Evolutionary conservation across 73 alveolate genomes (phyloP).

Genomic region (Durusdinium trenchii): DNA sequence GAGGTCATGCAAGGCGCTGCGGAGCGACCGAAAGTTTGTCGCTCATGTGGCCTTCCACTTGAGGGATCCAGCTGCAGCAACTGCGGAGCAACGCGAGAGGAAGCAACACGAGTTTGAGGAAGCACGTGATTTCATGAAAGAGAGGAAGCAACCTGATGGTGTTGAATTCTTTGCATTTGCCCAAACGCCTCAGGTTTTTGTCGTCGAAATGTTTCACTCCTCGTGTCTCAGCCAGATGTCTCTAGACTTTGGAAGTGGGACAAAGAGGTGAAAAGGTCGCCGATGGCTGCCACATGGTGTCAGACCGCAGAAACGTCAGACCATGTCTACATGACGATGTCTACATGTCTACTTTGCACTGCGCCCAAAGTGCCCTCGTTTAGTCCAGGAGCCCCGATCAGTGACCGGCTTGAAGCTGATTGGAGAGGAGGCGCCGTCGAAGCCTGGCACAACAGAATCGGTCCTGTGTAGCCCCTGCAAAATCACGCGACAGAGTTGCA

Average conservation of each 20-base stretch:
- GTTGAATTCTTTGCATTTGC: too few species aligned
- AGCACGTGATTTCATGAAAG: too few species aligned
- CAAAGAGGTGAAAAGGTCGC: neutral
- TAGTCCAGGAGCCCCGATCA: conserved; percentile 41
- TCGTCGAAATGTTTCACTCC: neutral
- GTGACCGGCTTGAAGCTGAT: conserved; percentile 67
- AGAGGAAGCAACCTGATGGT: too few species aligned
- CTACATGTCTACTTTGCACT: neutral
- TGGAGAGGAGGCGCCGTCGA: conserved; percentile 79
- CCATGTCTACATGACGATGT: neutral
- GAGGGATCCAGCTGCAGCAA: neutral
- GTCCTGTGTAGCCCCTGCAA: too few species aligned
- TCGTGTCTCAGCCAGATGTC: neutral
- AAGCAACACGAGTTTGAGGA: too few species aligned
- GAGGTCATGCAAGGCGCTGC: conserved; percentile 14
- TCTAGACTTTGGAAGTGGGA: neutral
- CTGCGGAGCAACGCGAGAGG: conserved; percentile 17
- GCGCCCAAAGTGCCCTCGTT: neutral
- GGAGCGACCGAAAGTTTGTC: neutral
- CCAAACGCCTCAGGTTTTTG: neutral
- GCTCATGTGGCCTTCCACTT: conserved; percentile 30
- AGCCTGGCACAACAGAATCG: neutral
- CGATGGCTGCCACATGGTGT: neutral
- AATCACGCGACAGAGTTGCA: too few species aligned
- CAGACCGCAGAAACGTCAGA: neutral